Percentiles rank a stretch among this genome's conserved stretches.
phyloP scores from a whole-genome alignment of 305 asterid species.

The Striga hermonthica region DNA sequence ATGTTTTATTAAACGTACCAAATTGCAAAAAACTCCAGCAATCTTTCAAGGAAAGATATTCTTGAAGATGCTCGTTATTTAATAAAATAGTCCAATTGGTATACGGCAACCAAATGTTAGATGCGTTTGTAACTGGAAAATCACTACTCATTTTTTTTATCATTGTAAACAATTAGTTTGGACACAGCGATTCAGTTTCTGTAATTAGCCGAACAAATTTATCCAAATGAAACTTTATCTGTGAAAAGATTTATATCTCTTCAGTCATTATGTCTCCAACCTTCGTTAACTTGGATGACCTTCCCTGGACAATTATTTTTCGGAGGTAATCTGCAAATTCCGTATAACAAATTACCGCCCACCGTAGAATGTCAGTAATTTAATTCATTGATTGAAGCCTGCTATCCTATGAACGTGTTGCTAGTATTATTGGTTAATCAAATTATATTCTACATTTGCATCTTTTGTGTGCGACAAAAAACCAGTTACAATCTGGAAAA shows the following conservation, averaged over 20 bases:
- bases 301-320: no score
- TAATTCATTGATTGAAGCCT: background rate
- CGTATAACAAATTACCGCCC: background rate
- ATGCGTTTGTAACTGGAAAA: background rate
- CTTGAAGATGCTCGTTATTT: background rate
- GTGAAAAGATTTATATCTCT: conserved; percentile 48
- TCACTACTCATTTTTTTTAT: background rate
- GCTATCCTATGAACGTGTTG: no score
- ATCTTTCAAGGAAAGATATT: no score
- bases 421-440: no score
- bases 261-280: conserved; percentile 29
- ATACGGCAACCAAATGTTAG: background rate
- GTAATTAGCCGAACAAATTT: background rate
- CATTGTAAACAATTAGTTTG: no score
- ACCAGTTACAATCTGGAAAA: no score
- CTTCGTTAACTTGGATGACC: no score
- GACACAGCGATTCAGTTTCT: no score
- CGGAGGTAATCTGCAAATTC: background rate
- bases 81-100: background rate
- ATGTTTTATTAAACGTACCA: no score
- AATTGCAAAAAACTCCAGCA: no score
- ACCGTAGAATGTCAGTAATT: background rate
- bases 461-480: no score
- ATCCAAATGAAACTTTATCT: background rate
- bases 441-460: no score